phyloP scores from a whole-genome alignment of 2,329 filamentous ascomycete genomes.

The Penicillium sp. region DNA sequence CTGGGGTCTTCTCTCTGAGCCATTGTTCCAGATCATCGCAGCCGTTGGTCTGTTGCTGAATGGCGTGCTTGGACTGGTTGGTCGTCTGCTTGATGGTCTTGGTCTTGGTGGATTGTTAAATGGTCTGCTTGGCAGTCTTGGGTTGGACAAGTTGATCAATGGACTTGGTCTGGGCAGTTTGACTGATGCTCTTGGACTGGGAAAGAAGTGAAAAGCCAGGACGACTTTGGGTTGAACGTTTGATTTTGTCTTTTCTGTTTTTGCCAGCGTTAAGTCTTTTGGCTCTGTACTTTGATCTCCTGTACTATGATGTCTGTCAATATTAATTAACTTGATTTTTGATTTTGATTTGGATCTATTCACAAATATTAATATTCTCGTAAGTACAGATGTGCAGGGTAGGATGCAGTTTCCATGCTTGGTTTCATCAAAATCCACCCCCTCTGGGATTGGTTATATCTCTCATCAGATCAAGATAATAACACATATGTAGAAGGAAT shows the following conservation, averaged over 20 bases:
- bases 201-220: conserved; percentile 39
- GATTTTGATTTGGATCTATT: conserved; percentile 4
- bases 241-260: background rate
- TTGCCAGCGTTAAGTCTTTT: background rate
- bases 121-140: conserved; percentile 64
- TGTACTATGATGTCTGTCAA: background rate
- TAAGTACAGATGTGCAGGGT: conserved; percentile 5
- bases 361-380: conserved; percentile 7
- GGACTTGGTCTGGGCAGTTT: conserved; percentile 45
- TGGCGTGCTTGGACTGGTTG: conserved; percentile 77
- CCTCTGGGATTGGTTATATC: background rate
- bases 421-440: background rate
- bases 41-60: conserved; percentile 74
- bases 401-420: background rate
- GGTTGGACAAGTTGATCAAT: conserved; percentile 48
- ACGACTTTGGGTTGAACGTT: background rate
- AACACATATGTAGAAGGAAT: background rate
- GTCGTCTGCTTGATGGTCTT: conserved; percentile 67
- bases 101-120: conserved; percentile 76
- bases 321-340: background rate
- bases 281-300: background rate
- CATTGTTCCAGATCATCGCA: conserved; percentile 83
- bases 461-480: background rate
- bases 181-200: conserved; percentile 34
- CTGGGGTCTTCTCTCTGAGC: conserved; percentile 65